Evolutionary conservation across 495 filamentous ascomycete species (phyloP), one percentile per base, ranked within the genome.

Genomic region (Podospora bellae-mahoneyi): DNA sequence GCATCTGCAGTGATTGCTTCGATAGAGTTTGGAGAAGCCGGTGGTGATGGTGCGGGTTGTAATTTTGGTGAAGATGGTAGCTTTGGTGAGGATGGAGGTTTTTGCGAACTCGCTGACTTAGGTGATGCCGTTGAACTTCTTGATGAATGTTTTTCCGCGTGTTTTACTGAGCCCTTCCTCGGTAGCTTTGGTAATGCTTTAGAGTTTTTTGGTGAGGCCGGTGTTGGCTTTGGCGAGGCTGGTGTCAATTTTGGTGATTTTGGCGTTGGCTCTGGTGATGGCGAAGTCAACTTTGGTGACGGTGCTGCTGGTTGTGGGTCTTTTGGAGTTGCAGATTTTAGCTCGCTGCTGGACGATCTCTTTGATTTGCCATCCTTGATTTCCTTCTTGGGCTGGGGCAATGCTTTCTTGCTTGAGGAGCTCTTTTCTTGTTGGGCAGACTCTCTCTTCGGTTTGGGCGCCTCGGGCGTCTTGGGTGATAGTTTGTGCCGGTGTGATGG

Each of bases 401-500:
- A 18, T 55, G 58, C 2, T 54, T 65, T 69, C 48, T 67, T 66
- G 20, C 39, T 62, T 30, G 70, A 15, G 44, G 61, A 34, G 2
- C 59, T 20, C n/a, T 60, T 48, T 20, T n/a, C 54, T n/a, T 48
- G 39, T 10, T 28, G 62, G 23, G 6, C 15, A 18, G 18, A 20
- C 6, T 61, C 16, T 30, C 66, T 55, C n/a, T 5, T 30, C 30
- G 63, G 58, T 28, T 69, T 63, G 0, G 44, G 18, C 5, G 53
- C 4, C 2, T 53, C 26, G 1, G 61, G 1, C 0, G 64, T 56
- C 27, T 59, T 27, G 28, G 68, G 44, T 5, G 57, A 32, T 9
- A 34, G 62, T 19, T 70, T 69, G 9, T 65, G 67, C 5, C 67
- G 73, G 18, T 5, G n/a, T 20, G 55, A 26, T 58, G n/a, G 13